Percentiles rank a stretch among this genome's conserved stretches.
Evolutionary conservation across 2,329 filamentous ascomycete species (phyloP).

Genomic region (Monosporascus sp.): DNA sequence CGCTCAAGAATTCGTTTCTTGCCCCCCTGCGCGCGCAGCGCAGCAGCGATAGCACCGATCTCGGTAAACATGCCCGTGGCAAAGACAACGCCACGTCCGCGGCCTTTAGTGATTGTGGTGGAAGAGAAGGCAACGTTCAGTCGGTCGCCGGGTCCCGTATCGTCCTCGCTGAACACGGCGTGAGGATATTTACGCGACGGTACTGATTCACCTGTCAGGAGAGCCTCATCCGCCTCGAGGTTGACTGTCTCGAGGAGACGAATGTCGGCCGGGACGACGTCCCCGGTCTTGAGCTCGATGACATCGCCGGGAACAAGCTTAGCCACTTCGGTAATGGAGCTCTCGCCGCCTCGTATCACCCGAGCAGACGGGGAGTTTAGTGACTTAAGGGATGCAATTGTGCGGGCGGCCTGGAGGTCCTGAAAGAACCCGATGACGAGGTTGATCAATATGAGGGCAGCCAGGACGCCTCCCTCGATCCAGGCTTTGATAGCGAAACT

Average conservation of each 20-base stretch:
- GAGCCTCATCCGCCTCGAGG: conserved; percentile 68
- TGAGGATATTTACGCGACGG: conserved; percentile 61
- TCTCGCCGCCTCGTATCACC: conserved; percentile 48
- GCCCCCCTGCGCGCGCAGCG: conserved; percentile 42
- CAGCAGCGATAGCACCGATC: conserved; percentile 69
- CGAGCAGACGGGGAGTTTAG: conserved; percentile 55
- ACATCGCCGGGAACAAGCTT: conserved; percentile 62
- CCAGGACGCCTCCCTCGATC: conserved; percentile 58
- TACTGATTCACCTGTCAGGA: conserved; percentile 68
- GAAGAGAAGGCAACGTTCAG: conserved; percentile 67
- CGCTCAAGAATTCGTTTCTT: conserved; percentile 27
- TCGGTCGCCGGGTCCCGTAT: conserved; percentile 62
- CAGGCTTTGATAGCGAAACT: conserved; percentile 58
- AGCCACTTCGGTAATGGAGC: conserved; percentile 49
- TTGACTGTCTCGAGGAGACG: conserved; percentile 64
- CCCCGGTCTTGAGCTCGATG: conserved; percentile 56
- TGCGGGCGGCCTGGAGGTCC: conserved; percentile 57
- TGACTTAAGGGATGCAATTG: conserved; percentile 55
- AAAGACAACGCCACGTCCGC: conserved; percentile 63
- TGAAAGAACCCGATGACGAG: conserved; percentile 61
- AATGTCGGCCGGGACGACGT: conserved; percentile 66
- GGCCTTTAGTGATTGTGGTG: conserved; percentile 66
- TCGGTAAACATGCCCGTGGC: conserved; percentile 70
- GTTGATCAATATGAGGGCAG: conserved; percentile 61
- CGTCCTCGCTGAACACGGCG: conserved; percentile 43